phyloP scores from a whole-genome alignment of 306 rosid species.

The Lupinus albus region DNA sequence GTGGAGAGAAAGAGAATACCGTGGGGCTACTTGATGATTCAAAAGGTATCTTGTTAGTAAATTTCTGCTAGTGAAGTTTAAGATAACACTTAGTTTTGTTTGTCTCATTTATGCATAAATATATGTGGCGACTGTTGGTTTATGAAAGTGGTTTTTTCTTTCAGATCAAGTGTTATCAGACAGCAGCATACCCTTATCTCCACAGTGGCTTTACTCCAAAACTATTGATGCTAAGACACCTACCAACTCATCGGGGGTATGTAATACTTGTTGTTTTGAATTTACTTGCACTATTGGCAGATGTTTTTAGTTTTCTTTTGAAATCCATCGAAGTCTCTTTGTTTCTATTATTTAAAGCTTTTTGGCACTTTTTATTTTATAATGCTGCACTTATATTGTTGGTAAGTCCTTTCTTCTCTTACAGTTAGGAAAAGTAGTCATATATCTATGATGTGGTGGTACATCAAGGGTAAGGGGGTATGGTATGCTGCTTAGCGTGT shows the following conservation, averaged over 20 bases:
- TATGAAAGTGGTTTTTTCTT: constrained; percentile 32
- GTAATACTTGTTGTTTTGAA: constrained; percentile 22
- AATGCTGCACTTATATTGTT: background rate
- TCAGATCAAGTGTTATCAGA: constrained; percentile 64
- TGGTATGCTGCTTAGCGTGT: background rate
- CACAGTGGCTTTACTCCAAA: constrained; percentile 77
- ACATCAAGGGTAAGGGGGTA: background rate
- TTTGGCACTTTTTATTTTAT: constrained; percentile 1
- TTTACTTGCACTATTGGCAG: background rate
- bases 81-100: background rate
- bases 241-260: constrained; percentile 55
- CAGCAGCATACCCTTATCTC: constrained; percentile 70
- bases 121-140: constrained; percentile 15
- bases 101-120: background rate
- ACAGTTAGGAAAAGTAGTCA: too few species aligned
- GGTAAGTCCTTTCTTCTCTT: too few species aligned
- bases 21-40: constrained; percentile 47
- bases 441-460: background rate
- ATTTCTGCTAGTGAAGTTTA: constrained; percentile 12
- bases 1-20: constrained; percentile 51
- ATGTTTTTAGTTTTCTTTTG: background rate
- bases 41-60: constrained; percentile 49
- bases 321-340: background rate
- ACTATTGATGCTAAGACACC: constrained; percentile 59
- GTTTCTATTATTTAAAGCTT: background rate